Evolutionary conservation across 1,139 yeast species (phyloP).

Genomic region (Scheffersomyces cryptocercus): DNA sequence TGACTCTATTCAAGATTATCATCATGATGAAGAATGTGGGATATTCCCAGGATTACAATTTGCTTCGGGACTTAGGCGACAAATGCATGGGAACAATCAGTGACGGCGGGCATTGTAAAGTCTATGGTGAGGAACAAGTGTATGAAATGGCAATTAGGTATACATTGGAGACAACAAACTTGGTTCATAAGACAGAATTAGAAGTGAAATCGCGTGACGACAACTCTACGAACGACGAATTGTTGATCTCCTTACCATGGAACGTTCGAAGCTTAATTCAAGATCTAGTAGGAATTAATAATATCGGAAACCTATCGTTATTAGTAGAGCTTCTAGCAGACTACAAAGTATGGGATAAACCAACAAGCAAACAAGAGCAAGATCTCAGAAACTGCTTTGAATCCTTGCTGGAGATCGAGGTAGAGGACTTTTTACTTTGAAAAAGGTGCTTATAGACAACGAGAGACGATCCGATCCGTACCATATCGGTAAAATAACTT

Average conservation of each 20-base stretch:
- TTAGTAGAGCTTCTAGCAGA: constrained; percentile 31
- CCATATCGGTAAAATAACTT: too few species aligned
- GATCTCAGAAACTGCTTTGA: constrained; percentile 44
- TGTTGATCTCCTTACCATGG: constrained; percentile 40
- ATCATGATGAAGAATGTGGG: constrained; percentile 43
- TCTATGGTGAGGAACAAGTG: constrained; percentile 24
- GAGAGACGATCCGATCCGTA: too few species aligned
- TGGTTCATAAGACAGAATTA: constrained; percentile 10
- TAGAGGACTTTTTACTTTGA: constrained; percentile 31
- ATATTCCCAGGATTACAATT: constrained; percentile 28
- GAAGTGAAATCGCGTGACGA: constrained; percentile 1
- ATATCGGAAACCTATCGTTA: constrained; percentile 34
- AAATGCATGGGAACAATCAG: constrained; percentile 24
- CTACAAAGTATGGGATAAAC: constrained; percentile 41
- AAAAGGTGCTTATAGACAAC: background rate
- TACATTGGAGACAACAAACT: constrained; percentile 39
- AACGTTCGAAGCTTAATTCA: constrained; percentile 37
- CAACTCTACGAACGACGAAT: constrained; percentile 1
- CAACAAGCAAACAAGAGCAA: constrained; percentile 34
- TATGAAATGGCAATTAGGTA: constrained; percentile 34
- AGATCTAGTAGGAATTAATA: constrained; percentile 36
- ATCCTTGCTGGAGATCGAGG: constrained; percentile 33
- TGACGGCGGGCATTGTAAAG: constrained; percentile 33
- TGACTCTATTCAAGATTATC: constrained; percentile 32
- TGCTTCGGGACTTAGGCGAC: constrained; percentile 34